Base-by-base conservation (phyloP, 2,329 filamentous ascomycete genomes). In the Aspergillus sergii region DNA sequence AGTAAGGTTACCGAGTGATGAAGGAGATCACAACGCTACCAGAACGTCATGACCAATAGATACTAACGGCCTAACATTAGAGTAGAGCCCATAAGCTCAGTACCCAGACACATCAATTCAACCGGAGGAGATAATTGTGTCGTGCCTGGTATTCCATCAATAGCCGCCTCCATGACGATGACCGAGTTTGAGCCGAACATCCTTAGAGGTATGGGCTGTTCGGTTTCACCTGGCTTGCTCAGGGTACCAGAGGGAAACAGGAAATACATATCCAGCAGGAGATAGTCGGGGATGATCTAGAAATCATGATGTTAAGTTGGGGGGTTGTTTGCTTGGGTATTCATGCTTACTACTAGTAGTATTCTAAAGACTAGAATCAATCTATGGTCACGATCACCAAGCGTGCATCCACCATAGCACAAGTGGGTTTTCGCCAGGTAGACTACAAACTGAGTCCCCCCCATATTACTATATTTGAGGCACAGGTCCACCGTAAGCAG, bases 121-220 rank as follows among this genome's bases (percentile, higher is more conserved):
- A 23, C 19, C 10, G 23, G 21, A 23, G 26, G 26, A 32, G 48
- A 30, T 51, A 30, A 10, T 3, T n/a, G 4, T 28, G 26, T 51
- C 26, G 14, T 32, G 26, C 7, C 30, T 16, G 48, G 26, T 19
- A 21, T 51, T 8, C 48, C 26, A 21, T 32, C 32, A 39, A 36
- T 36, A n/a, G 12, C 16, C 30, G 8, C 32, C 11, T 23, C 3
- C 11, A 11, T 23, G 28, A 21, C 16, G 43, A 26, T 23, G 21
- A 12, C 21, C n/a, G 57, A 56, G 26, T 34, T 41, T 43, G 32
- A 53, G 62, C 59, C 61, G 56, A 59, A 54, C 57, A 64, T 61
- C 58, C 32, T 54, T 48, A 28, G 19, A 54, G 48, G 21, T 55
- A 23, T 21, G 46, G 28, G 58, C 51, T 60, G 26, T 58, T 30